Percentiles rank a stretch among this genome's conserved stretches.
These are phyloP conservation scores for Alternaria sp. DNA, from an alignment of 2,329 filamentous ascomycete species.

Conservation along the genomic window DNA sequence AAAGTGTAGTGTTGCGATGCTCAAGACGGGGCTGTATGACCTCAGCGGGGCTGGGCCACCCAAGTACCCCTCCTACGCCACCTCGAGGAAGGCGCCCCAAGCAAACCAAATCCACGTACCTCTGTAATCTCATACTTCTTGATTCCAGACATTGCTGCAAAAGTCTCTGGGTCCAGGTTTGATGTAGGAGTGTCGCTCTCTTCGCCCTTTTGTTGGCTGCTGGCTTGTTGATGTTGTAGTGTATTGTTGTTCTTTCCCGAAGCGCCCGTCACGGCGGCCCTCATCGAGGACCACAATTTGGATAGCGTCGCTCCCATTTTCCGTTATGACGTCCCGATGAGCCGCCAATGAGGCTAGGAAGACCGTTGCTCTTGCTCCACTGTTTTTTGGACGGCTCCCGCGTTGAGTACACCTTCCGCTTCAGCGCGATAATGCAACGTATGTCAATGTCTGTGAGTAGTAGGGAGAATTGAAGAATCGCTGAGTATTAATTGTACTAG, in stretches of 20 bases:
- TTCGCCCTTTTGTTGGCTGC: slow-evolving; percentile 17
- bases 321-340: slow-evolving; percentile 37
- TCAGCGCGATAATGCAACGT: slow-evolving; percentile 2
- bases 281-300: slow-evolving; percentile 42
- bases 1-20: not conserved
- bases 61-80: slow-evolving; percentile 34
- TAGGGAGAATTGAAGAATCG: not conserved
- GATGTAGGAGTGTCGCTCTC: slow-evolving; percentile 22
- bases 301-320: slow-evolving; percentile 40
- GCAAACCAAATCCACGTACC: slow-evolving; percentile 32
- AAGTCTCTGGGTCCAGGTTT: slow-evolving; percentile 15
- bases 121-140: slow-evolving; percentile 46
- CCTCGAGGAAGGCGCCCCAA: not conserved
- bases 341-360: slow-evolving; percentile 18
- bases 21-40: slow-evolving; percentile 17
- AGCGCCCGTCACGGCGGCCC: slow-evolving; percentile 23
- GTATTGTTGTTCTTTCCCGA: slow-evolving; percentile 13
- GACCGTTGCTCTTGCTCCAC: not conserved
- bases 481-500: not conserved
- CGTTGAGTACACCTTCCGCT: slow-evolving; percentile 3
- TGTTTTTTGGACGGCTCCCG: not conserved
- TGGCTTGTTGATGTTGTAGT: slow-evolving; percentile 17
- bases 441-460: not conserved
- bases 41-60: slow-evolving; percentile 25
- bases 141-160: slow-evolving; percentile 33